phyloP scores from a whole-genome alignment of 441 rosid genomes.

The Pelargonium fulgidum region DNA sequence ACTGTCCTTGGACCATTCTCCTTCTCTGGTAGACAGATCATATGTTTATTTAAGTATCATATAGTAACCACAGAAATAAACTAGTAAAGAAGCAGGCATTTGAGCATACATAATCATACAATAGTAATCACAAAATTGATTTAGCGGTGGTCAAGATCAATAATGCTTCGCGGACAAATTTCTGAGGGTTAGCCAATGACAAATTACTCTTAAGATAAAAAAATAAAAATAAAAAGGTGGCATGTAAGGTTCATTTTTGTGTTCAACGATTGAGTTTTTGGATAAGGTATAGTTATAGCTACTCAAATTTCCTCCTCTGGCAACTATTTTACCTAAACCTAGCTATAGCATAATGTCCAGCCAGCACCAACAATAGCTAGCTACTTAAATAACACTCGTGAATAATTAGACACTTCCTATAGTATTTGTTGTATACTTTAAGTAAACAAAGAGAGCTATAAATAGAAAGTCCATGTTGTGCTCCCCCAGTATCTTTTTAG shows the following conservation, averaged over 20 bases:
- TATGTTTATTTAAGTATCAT: conserved; percentile 7
- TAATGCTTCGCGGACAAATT: background rate
- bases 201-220: background rate
- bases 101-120: no score
- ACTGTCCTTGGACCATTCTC: conserved; percentile 81
- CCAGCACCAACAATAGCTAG: background rate
- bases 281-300: no score
- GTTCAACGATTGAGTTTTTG: background rate
- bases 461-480: background rate
- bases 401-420: background rate
- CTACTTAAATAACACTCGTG: no score
- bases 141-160: background rate
- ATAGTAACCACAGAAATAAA: background rate
- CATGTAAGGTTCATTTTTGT: background rate
- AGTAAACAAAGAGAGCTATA: background rate
- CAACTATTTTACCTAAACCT: background rate
- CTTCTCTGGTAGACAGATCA: conserved; percentile 45
- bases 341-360: background rate
- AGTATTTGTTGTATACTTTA: background rate
- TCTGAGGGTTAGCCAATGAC: background rate
- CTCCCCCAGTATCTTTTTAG: background rate
- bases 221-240: no score
- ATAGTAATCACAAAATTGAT: no score
- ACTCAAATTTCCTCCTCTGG: background rate
- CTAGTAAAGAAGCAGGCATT: background rate